phyloP scores from a whole-genome alignment of 225 moss, liverwort and hornwort species.

The Polytrichum commune region DNA sequence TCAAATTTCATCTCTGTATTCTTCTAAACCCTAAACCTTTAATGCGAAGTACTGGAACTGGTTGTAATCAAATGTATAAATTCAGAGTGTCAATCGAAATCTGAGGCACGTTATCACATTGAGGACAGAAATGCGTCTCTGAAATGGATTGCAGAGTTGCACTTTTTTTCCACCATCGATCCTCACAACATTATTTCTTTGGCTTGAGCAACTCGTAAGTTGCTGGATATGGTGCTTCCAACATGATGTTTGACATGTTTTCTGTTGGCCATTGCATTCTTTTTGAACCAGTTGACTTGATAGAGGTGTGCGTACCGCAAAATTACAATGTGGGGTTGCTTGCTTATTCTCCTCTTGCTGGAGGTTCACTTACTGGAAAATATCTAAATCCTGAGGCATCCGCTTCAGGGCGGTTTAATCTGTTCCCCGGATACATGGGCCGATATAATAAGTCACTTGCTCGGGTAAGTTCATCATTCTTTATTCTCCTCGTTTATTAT shows the following conservation, averaged over 20 bases:
- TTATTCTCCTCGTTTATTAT: not conserved
- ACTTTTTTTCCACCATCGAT: too few relatives aligned
- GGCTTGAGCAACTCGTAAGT: too few relatives aligned
- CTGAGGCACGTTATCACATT: too few relatives aligned
- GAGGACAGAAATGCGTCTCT: too few relatives aligned
- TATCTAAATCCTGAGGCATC: conserved; percentile 29
- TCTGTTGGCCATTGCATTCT: not conserved
- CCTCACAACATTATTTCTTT: too few relatives aligned
- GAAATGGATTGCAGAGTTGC: too few relatives aligned
- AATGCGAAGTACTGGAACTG: too few relatives aligned
- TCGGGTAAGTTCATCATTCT: conserved; percentile 35
- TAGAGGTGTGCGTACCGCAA: conserved; percentile 73
- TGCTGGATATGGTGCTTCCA: not conserved
- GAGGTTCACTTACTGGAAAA: conserved; percentile 72
- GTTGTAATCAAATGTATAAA: too few relatives aligned
- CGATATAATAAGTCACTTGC: conserved; percentile 66
- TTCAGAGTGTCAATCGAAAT: too few relatives aligned
- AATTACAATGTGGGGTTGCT: conserved; percentile 77
- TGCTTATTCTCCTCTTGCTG: conserved; percentile 83
- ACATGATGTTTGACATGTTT: not conserved
- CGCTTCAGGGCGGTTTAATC: conserved; percentile 38
- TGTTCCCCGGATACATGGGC: conserved; percentile 76
- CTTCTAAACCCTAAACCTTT: too few relatives aligned
- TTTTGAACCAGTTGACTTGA: conserved; percentile 57
- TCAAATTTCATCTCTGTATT: too few relatives aligned